A percentile compares a stretch with the other conserved stretches of the same genome.
Evolutionary conservation across 2,329 filamentous ascomycete species (phyloP).

Genomic region (Lasiodiplodia sp.): DNA sequence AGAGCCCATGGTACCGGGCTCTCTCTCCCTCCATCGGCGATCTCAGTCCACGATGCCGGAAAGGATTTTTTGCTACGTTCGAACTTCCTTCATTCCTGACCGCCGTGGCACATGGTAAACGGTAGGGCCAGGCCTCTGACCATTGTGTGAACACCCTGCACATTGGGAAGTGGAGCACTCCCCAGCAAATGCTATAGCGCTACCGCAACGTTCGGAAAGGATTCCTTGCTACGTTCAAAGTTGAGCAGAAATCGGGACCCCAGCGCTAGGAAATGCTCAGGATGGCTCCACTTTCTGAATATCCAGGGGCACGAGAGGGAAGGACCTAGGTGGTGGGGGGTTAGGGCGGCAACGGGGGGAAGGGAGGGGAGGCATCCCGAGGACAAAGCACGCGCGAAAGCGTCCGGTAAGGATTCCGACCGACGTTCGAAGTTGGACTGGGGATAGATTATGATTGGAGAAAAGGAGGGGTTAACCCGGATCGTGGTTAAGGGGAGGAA

Average conservation of each 20-base stretch:
- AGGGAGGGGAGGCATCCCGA: no score
- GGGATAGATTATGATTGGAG: background rate
- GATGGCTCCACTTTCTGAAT: background rate
- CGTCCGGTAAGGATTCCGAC: background rate
- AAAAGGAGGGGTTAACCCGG: no score
- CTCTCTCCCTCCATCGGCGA: background rate
- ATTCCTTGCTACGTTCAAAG: constrained; percentile 6
- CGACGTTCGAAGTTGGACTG: background rate
- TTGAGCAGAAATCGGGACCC: background rate
- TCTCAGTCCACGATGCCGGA: background rate
- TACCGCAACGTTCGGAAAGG: background rate
- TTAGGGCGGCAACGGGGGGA: background rate
- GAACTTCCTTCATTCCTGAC: background rate
- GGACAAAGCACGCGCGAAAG: background rate
- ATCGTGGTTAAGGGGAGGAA: no score
- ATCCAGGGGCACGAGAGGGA: background rate
- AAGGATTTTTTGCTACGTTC: constrained; percentile 3
- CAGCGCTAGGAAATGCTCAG: background rate
- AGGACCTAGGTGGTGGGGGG: background rate
- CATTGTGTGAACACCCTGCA: no score
- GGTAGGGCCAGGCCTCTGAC: background rate
- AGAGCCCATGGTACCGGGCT: no score
- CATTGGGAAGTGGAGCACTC: no score
- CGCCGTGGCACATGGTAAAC: background rate
- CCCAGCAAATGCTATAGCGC: background rate